Evolutionary conservation across 352 stramenopile genomes (phyloP).

Genomic region (Blastocystis sp.): DNA sequence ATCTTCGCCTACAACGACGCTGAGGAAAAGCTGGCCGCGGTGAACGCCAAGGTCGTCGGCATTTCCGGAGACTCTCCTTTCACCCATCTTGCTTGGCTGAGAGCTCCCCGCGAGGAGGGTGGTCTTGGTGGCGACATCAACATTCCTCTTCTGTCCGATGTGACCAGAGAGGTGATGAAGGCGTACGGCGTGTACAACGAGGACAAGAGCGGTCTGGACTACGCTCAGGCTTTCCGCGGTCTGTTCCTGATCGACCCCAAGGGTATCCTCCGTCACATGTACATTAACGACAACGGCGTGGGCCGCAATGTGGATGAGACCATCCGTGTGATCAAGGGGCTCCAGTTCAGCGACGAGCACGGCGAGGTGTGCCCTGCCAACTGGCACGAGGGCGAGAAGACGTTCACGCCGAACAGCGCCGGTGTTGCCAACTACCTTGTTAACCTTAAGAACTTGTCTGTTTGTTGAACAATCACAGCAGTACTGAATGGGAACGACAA

Average conservation of each 20-base stretch:
- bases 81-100: conserved; percentile 53
- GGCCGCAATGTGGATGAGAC: conserved; percentile 67
- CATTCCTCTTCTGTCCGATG: conserved; percentile 66
- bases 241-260: conserved; percentile 68
- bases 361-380: conserved; percentile 67
- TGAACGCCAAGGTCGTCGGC: conserved; percentile 38
- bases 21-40: conserved; percentile 21
- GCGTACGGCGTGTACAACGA: conserved; percentile 68
- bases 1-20: conserved; percentile 60
- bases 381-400: conserved; percentile 66
- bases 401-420: conserved; percentile 23
- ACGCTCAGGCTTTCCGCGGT: conserved; percentile 69
- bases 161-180: conserved; percentile 62
- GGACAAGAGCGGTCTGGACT: conserved; percentile 61
- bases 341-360: conserved; percentile 61
- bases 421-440: conserved; percentile 63
- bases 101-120: conserved; percentile 37
- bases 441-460: conserved; percentile 11
- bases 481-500: conserved; percentile 52
- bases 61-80: conserved; percentile 67
- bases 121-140: conserved; percentile 45
- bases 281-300: conserved; percentile 68
- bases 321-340: conserved; percentile 65
- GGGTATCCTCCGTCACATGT: conserved; percentile 55
- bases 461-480: conserved; percentile 21